Conservation (phyloP, 495 filamentous ascomycete genomes). For the Penicillium pulvis region DNA sequence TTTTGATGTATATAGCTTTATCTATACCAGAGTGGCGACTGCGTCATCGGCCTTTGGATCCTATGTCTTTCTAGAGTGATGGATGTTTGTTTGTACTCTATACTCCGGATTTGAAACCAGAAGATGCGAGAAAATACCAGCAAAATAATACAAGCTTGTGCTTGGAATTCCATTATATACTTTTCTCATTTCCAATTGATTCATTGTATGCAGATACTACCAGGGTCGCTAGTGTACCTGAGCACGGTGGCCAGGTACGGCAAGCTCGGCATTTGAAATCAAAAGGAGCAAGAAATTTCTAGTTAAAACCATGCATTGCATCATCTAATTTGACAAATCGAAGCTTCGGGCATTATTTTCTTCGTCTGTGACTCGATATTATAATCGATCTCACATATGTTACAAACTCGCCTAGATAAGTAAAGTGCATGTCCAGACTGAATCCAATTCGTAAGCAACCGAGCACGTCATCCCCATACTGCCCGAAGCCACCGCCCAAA, state of each 20-base stretch:
- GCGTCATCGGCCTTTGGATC: neutral
- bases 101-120: neutral
- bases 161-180: too few species aligned
- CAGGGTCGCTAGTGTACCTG: too few species aligned
- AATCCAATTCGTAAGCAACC: slow-evolving; percentile 27
- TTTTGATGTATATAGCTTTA: slow-evolving; percentile 2
- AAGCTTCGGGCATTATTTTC: neutral
- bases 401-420: neutral
- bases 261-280: neutral
- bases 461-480: slow-evolving; percentile 30
- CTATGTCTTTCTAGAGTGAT: neutral
- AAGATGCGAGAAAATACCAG: slow-evolving; percentile 1
- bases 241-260: too few species aligned
- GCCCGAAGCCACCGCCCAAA: slow-evolving; percentile 11
- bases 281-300: neutral
- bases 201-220: too few species aligned
- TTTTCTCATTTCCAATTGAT: too few species aligned
- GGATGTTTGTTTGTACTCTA: neutral
- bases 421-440: slow-evolving; percentile 7
- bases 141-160: neutral
- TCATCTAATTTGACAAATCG: neutral
- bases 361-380: neutral
- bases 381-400: neutral
- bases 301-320: neutral
- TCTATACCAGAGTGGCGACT: neutral